Evolutionary conservation across 257 asterid species (phyloP).

Genomic region (Salvia hispanica): DNA sequence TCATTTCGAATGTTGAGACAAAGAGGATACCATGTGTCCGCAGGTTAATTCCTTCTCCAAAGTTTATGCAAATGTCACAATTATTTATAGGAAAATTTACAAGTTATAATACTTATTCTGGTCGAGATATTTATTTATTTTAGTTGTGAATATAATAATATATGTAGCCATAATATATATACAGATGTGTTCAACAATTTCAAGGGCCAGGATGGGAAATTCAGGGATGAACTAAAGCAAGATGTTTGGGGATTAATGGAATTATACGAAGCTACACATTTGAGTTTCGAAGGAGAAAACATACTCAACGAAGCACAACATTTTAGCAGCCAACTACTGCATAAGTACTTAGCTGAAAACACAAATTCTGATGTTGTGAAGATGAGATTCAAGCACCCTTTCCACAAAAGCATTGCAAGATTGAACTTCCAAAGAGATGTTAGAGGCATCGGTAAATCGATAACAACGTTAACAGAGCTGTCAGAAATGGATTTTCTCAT

Average conservation of each 20-base stretch:
- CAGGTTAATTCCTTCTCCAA: conserved; percentile 9
- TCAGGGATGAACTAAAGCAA: conserved; percentile 21
- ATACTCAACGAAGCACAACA: conserved; percentile 47
- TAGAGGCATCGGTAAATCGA: conserved; percentile 22
- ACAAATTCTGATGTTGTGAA: conserved; percentile 9
- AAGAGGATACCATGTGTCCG: conserved; percentile 25
- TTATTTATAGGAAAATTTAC: too few species aligned
- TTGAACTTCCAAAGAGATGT: conserved; percentile 14
- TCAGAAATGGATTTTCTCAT: conserved; percentile 31
- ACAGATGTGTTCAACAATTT: conserved; percentile 46
- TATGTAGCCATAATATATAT: neutral
- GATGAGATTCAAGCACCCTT: conserved; percentile 44
- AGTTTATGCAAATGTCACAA: too few species aligned
- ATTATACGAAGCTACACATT: conserved; percentile 58
- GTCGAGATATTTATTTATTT: too few species aligned
- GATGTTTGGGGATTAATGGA: conserved; percentile 38
- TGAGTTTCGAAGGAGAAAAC: conserved; percentile 48
- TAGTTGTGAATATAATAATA: too few species aligned
- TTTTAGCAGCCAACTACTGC: conserved; percentile 31
- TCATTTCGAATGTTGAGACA: conserved; percentile 32
- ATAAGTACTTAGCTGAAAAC: neutral
- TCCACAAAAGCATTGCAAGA: conserved; percentile 42
- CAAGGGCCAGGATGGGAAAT: conserved; percentile 41
- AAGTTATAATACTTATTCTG: too few species aligned
- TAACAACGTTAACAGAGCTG: conserved; percentile 36